Percentiles rank a stretch among this genome's conserved stretches.
Conservation (phyloP, 805 yeast species). For the Zygoascus bituminiphila region DNA sequence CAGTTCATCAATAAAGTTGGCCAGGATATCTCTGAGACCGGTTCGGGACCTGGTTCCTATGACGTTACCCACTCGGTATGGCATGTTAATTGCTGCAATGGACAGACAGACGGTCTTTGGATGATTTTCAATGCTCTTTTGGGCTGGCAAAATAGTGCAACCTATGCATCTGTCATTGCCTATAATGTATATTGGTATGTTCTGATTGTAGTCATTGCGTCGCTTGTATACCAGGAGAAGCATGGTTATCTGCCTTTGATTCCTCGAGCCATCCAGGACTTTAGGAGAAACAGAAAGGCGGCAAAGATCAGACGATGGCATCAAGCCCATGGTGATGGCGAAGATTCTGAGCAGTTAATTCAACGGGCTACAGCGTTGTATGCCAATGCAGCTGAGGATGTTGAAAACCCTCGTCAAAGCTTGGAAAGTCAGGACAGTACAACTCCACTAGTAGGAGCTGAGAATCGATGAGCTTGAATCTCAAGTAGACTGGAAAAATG, state of each 20-base stretch:
- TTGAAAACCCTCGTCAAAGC: conserved; percentile 4
- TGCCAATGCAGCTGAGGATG: conserved; percentile 5
- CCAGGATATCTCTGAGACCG: conserved; percentile 77
- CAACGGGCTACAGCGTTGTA: conserved; percentile 9
- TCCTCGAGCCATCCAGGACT: conserved; percentile 55
- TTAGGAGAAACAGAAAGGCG: conserved; percentile 17
- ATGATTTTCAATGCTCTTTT: conserved; percentile 81
- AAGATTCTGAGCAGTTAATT: conserved; percentile 9
- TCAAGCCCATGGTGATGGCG: neutral
- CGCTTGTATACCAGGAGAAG: conserved; percentile 46
- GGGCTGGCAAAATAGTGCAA: conserved; percentile 94
- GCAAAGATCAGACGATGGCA: neutral
- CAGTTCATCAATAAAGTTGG: conserved; percentile 70
- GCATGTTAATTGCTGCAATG: conserved; percentile 95
- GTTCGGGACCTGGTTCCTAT: conserved; percentile 90
- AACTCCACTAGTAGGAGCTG: conserved; percentile 9
- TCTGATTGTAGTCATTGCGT: conserved; percentile 36
- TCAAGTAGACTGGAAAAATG: no score
- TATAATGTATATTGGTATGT: conserved; percentile 65
- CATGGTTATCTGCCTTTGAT: conserved; percentile 52
- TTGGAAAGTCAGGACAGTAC: conserved; percentile 10
- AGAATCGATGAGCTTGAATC: no score
- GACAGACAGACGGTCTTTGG: conserved; percentile 88
- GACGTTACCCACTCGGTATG: conserved; percentile 72
- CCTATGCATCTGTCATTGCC: conserved; percentile 74